Percentiles rank a stretch among this genome's conserved stretches.
Conservation (phyloP, 768 basidiomycete genomes). For the Mycena albidolilacea region DNA sequence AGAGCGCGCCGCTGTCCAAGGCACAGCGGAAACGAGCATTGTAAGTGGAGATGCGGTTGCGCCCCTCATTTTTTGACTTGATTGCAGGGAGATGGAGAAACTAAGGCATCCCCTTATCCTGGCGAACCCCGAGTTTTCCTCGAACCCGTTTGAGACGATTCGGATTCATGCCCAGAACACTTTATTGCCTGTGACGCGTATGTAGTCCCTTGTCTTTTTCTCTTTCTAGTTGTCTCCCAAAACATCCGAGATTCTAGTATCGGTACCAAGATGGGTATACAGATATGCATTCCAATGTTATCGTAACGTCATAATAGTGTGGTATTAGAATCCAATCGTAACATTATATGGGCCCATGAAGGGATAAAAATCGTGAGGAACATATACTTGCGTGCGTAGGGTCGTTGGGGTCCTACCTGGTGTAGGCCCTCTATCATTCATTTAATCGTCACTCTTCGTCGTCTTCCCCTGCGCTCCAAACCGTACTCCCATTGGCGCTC, state of each 20-base stretch:
- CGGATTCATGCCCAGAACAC: conserved; percentile 87
- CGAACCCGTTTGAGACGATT: conserved; percentile 84
- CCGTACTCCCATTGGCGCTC: conserved; percentile 65
- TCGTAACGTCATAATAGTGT: conserved; percentile 26
- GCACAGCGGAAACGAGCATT: conserved; percentile 77
- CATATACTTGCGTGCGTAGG: conserved; percentile 6
- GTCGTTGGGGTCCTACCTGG: conserved; percentile 16
- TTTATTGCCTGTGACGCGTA: conserved; percentile 55
- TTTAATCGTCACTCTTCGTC: conserved; percentile 55
- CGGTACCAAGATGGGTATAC: conserved; percentile 30
- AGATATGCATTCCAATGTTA: conserved; percentile 12
- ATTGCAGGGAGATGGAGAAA: conserved; percentile 72
- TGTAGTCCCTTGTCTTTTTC: no score
- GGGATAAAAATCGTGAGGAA: conserved; percentile 24
- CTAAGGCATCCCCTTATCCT: conserved; percentile 80
- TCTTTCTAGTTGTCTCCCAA: no score
- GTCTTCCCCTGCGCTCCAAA: conserved; percentile 86
- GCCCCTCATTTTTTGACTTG: not conserved
- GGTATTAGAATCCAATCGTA: conserved; percentile 21
- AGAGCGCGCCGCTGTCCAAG: conserved; percentile 68
- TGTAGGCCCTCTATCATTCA: conserved; percentile 10
- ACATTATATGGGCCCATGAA: conserved; percentile 29
- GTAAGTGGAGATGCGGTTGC: conserved; percentile 58
- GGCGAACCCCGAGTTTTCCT: conserved; percentile 72
- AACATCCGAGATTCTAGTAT: no score